phyloP scores from a whole-genome alignment of 2,329 filamentous ascomycete genomes.

The Phyllachora maydis region DNA sequence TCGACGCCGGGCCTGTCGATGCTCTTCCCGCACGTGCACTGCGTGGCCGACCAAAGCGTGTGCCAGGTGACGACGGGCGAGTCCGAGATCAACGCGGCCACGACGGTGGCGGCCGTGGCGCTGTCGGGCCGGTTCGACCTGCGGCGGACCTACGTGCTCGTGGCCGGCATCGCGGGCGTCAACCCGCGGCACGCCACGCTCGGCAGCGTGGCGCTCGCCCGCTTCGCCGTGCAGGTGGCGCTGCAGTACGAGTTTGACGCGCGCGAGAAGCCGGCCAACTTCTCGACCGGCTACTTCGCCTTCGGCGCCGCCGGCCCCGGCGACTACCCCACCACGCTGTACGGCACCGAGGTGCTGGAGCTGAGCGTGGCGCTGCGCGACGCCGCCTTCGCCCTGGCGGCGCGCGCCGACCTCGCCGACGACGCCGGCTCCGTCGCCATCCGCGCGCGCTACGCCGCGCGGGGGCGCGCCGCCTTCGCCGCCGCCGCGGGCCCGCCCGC shows the following conservation, averaged over 20 bases:
- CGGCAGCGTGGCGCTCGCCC: constrained; percentile 43
- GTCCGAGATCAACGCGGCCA: constrained; percentile 55
- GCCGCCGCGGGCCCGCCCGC: constrained; percentile 25
- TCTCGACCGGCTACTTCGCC: constrained; percentile 46
- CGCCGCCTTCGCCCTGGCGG: constrained; percentile 26
- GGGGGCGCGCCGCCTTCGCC: constrained; percentile 16
- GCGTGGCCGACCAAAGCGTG: constrained; percentile 34
- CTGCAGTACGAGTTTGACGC: constrained; percentile 58
- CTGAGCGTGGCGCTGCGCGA: constrained; percentile 37
- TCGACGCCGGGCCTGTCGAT: constrained; percentile 42
- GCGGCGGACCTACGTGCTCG: constrained; percentile 45
- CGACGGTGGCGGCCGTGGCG: constrained; percentile 41
- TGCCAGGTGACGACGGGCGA: constrained; percentile 53
- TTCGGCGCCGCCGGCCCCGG: constrained; percentile 33
- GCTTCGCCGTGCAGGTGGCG: constrained; percentile 53
- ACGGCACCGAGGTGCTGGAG: constrained; percentile 53
- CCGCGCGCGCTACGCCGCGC: constrained; percentile 26
- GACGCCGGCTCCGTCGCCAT: constrained; percentile 25
- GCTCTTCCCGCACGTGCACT: constrained; percentile 43
- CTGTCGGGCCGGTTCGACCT: constrained; percentile 43
- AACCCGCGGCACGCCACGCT: constrained; percentile 48
- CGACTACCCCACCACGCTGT: constrained; percentile 35
- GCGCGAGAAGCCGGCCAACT: constrained; percentile 44
- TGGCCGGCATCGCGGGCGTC: constrained; percentile 55
- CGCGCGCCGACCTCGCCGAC: constrained; percentile 29